Conservation (phyloP, 140 eudicot genomes). For the Cichorium intybus region DNA sequence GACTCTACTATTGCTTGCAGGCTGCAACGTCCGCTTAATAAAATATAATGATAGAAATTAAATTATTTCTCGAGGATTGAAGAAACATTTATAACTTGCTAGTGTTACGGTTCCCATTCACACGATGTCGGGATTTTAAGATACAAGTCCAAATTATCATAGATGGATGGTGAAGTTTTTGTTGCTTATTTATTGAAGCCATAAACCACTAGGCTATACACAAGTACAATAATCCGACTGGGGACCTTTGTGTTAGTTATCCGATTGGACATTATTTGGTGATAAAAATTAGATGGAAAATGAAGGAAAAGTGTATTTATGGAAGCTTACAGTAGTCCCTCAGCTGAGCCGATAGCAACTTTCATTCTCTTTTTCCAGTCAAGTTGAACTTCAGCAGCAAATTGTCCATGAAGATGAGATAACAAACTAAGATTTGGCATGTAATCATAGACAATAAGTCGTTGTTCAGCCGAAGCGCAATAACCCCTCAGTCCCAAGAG, state of each 20-base stretch:
- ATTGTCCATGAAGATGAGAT: constrained; percentile 91
- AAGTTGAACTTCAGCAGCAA: constrained; percentile 61
- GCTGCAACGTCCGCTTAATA: neutral
- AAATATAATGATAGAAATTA: neutral
- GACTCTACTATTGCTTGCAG: neutral
- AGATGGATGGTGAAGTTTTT: neutral
- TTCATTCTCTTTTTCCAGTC: constrained; percentile 87
- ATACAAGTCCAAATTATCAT: too few species aligned
- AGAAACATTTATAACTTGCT: neutral
- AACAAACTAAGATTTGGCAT: constrained; percentile 94
- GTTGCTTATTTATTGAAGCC: neutral
- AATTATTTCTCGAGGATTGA: neutral
- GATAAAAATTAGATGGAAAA: neutral
- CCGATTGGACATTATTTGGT: neutral
- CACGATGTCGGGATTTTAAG: too few species aligned
- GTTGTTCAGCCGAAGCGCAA: constrained; percentile 75
- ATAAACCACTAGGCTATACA: too few species aligned
- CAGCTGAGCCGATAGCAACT: constrained; percentile 79
- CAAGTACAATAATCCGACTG: neutral
- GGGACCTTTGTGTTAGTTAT: neutral
- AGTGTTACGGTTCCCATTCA: too few species aligned
- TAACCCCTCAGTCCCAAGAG: constrained; percentile 82
- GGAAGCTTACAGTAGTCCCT: constrained; percentile 72
- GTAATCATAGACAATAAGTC: constrained; percentile 89
- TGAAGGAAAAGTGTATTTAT: neutral